These are phyloP conservation scores for Ceratobasidium sp. DNA, from an alignment of 1,284 basidiomycete genomes.

Conservation along the genomic window DNA sequence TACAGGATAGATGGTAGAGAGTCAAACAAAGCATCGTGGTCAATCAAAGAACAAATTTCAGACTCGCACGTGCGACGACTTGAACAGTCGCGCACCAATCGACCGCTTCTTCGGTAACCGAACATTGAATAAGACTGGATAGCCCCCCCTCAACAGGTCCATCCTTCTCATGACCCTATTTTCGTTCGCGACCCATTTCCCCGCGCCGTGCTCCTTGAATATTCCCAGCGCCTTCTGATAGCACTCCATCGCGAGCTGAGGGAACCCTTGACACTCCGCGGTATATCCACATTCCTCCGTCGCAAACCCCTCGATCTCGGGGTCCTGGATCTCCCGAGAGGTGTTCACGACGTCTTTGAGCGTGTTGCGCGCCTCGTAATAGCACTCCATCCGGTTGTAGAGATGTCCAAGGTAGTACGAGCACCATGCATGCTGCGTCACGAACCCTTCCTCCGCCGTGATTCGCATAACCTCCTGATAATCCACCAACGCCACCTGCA, in stretches of 20 bases:
- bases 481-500: not conserved
- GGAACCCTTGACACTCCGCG: slow-evolving; percentile 5
- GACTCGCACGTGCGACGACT: not conserved
- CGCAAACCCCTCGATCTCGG: slow-evolving; percentile 30
- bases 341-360: slow-evolving; percentile 22
- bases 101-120: slow-evolving; percentile 15
- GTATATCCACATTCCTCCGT: slow-evolving; percentile 36
- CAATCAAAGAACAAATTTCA: not conserved
- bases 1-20: no score
- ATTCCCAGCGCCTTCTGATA: slow-evolving; percentile 26
- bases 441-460: slow-evolving; percentile 7
- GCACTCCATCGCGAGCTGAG: slow-evolving; percentile 18
- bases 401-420: slow-evolving; percentile 33
- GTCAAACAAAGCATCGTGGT: no score
- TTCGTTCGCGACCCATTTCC: slow-evolving; percentile 29
- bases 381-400: slow-evolving; percentile 23
- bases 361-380: slow-evolving; percentile 9
- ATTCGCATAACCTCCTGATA: slow-evolving; percentile 6
- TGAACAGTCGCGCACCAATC: not conserved
- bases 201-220: slow-evolving; percentile 16
- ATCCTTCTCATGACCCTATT: slow-evolving; percentile 20
- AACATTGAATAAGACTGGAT: not conserved
- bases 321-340: slow-evolving; percentile 8
- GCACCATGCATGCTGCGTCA: slow-evolving; percentile 26
- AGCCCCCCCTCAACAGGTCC: slow-evolving; percentile 2